These are phyloP conservation scores for Xylariaceae sp. DNA, from an alignment of 2,329 filamentous ascomycete species.

Conservation along the genomic window DNA sequence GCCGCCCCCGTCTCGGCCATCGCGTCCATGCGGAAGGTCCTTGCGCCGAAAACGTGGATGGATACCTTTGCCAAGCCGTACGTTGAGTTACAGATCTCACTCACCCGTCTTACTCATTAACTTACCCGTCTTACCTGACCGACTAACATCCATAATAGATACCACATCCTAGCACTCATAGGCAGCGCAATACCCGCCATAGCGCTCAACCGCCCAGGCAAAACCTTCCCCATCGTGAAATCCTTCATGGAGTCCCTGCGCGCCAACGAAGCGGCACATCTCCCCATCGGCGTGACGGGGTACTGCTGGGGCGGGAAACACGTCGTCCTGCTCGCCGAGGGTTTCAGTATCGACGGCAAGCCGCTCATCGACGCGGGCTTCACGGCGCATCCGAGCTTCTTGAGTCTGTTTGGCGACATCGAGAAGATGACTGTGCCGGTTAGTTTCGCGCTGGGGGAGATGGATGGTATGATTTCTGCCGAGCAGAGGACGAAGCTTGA, in stretches of 20 bases:
- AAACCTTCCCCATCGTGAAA: slow-evolving; percentile 33
- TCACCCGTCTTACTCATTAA: not conserved
- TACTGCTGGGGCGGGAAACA: slow-evolving; percentile 62
- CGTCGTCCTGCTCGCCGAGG: slow-evolving; percentile 42
- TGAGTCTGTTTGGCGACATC: slow-evolving; percentile 45
- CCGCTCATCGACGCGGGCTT: slow-evolving; percentile 48
- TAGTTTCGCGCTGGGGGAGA: slow-evolving; percentile 42
- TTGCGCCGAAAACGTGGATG: slow-evolving; percentile 20
- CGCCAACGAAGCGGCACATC: slow-evolving; percentile 25
- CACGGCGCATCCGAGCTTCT: slow-evolving; percentile 47
- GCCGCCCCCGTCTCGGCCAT: slow-evolving; percentile 31
- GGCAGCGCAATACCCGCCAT: slow-evolving; percentile 32
- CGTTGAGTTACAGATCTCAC: slow-evolving; percentile 6
- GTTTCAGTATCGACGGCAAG: slow-evolving; percentile 25
- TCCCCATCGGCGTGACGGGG: slow-evolving; percentile 48
- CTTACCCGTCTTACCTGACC: too few species aligned
- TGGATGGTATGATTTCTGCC: slow-evolving; percentile 37
- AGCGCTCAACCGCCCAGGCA: slow-evolving; percentile 29
- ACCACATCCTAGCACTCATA: slow-evolving; percentile 24
- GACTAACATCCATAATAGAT: slow-evolving; percentile 1
- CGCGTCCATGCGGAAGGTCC: slow-evolving; percentile 26
- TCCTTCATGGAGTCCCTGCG: slow-evolving; percentile 36
- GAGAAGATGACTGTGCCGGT: slow-evolving; percentile 41
- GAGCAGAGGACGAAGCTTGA: slow-evolving; percentile 34
- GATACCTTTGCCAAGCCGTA: slow-evolving; percentile 30